These are phyloP conservation scores for Solanum chmielewskii DNA, from an alignment of 257 asterid species.

Conservation along the genomic window DNA sequence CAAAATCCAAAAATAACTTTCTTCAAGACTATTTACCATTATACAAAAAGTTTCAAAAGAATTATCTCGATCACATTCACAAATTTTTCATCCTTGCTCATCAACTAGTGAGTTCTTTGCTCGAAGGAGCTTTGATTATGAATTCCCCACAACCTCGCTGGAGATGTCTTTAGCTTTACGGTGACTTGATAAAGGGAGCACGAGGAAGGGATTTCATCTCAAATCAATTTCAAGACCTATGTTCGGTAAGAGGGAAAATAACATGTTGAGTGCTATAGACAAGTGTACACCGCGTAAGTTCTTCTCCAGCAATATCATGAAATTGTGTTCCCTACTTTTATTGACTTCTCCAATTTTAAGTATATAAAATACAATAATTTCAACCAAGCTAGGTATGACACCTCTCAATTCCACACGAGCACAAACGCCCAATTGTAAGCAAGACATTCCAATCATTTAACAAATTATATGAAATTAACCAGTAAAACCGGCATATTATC, in stretches of 20 bases:
- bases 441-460: background rate
- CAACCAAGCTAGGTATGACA: background rate
- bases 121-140: background rate
- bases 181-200: background rate
- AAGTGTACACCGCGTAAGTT: background rate
- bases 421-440: background rate
- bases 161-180: background rate
- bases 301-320: background rate
- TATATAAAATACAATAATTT: background rate
- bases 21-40: background rate
- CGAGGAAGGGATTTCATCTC: background rate
- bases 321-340: background rate
- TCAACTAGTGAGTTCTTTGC: background rate
- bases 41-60: background rate
- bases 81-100: background rate
- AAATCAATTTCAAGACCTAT: background rate
- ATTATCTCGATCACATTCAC: background rate
- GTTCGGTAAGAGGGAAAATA: background rate
- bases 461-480: background rate
- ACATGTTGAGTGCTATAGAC: background rate
- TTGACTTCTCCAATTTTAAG: background rate
- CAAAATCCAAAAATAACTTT: background rate
- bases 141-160: background rate
- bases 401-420: background rate
- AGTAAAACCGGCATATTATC: background rate